Evolutionary conservation across 2,329 filamentous ascomycete species (phyloP), one percentile per base, ranked within the genome.

Genomic region (Penicillium crustosum): DNA sequence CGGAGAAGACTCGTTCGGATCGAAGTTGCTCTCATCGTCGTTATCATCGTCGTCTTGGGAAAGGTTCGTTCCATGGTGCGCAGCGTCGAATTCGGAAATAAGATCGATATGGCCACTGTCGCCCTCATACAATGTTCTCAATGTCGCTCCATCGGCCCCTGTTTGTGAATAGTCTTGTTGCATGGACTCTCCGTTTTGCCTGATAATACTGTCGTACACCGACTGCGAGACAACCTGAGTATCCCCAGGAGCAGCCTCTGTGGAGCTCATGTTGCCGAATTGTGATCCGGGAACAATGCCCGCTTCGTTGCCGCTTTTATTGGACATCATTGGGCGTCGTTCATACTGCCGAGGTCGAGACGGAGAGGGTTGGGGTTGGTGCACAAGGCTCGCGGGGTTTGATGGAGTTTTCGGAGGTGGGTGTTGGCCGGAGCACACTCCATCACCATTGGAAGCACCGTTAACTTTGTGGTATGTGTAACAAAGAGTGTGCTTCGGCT

Each of bases 11-110:
- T 73, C 67, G 23, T 65, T 69, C 13, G 65, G 60, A 21, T 70
- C 73, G 41, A 68, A 70, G 35, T 65, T 71, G 54, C 63, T 68
- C 55, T 68, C 70, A 21, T 76, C 72, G 44, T 75, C 72, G 55
- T 70, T 69, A n/a, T 77, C 74, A 49, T 75, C 71, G 57, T 69
- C 29, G 77, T 91, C 54, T 83, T 91, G 60, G 83, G 62, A 65
- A 41, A 67, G 62, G 17, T 61, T 62, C 31, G 52, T 48, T 41
- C 61, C 62, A 8, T 61, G 59, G 42, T 63, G 68, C 23, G 64
- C 61, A 29, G 66, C 65, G 15, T 73, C 72, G 41, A 79, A 72
- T 38, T 71, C 75, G 12, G 74, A 72, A 25, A 78, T 61, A 17
- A 80, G 59, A 58, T 80, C 74, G 47, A 79, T 67, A 67, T 79